Evolutionary conservation across 2,329 filamentous ascomycete genomes (phyloP).

Genomic region (Claviceps humidiphila): DNA sequence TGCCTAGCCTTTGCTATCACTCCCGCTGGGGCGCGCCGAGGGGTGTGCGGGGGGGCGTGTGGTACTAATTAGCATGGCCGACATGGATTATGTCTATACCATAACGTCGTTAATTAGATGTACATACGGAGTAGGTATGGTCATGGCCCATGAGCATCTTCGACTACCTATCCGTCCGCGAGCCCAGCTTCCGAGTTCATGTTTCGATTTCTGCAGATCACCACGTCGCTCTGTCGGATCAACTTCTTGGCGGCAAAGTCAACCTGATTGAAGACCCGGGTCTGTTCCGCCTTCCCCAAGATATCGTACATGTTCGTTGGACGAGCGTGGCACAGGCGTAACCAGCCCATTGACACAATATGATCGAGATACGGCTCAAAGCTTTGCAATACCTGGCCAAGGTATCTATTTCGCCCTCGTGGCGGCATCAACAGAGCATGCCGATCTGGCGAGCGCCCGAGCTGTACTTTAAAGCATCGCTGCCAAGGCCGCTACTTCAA

Average conservation of each 20-base stretch:
- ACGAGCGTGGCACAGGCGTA: background rate
- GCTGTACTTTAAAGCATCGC: background rate
- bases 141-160: background rate
- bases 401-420: background rate
- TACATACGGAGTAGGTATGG: background rate
- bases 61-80: background rate
- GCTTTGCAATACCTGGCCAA: background rate
- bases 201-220: background rate
- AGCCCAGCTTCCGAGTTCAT: background rate
- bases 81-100: background rate
- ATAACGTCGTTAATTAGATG: background rate
- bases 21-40: background rate
- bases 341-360: background rate
- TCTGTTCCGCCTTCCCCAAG: background rate
- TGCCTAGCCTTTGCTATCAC: background rate
- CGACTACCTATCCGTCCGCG: background rate
- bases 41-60: background rate
- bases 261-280: background rate
- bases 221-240: background rate
- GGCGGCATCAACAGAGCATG: background rate
- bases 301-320: background rate
- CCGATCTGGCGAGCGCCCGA: background rate
- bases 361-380: background rate
- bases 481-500: background rate
- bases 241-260: background rate